Conservation (phyloP, 1,284 basidiomycete genomes). For the Tylopilus sp. region DNA sequence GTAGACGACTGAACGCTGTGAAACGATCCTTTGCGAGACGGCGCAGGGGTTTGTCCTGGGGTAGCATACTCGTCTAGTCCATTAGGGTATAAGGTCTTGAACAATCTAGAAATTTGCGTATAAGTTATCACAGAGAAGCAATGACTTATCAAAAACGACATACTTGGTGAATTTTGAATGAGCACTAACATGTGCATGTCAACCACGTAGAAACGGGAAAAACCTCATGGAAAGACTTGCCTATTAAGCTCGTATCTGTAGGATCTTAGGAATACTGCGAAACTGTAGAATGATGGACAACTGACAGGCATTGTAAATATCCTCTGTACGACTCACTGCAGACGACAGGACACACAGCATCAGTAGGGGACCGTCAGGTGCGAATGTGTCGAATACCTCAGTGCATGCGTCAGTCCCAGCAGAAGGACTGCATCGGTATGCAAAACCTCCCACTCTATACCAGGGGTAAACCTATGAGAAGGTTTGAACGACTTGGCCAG, state of each 20-base stretch:
- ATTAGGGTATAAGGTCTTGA: constrained; percentile 67
- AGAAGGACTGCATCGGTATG: constrained; percentile 68
- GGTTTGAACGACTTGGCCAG: constrained; percentile 37
- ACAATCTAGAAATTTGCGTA: constrained; percentile 44
- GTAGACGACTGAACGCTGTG: constrained; percentile 23
- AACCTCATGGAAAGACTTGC: constrained; percentile 32
- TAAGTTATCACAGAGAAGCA: not conserved
- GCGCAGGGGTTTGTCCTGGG: constrained; percentile 43
- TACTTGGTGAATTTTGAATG: constrained; percentile 73
- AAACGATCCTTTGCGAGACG: constrained; percentile 40
- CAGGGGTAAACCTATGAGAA: constrained; percentile 51
- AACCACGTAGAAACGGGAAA: constrained; percentile 9
- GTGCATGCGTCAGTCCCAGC: constrained; percentile 62
- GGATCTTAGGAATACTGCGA: constrained; percentile 4
- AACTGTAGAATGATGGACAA: constrained; percentile 8
- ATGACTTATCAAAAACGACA: constrained; percentile 9
- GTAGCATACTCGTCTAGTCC: constrained; percentile 55
- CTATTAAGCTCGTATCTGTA: constrained; percentile 58
- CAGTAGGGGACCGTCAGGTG: not conserved
- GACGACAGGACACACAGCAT: not conserved
- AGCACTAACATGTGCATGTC: constrained; percentile 41
- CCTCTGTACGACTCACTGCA: constrained; percentile 72
- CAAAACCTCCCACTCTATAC: constrained; percentile 70
- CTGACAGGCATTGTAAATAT: constrained; percentile 71
- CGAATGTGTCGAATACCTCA: constrained; percentile 45